phyloP scores from a whole-genome alignment of 495 filamentous ascomycete species.

The Sporormia fimetaria region DNA sequence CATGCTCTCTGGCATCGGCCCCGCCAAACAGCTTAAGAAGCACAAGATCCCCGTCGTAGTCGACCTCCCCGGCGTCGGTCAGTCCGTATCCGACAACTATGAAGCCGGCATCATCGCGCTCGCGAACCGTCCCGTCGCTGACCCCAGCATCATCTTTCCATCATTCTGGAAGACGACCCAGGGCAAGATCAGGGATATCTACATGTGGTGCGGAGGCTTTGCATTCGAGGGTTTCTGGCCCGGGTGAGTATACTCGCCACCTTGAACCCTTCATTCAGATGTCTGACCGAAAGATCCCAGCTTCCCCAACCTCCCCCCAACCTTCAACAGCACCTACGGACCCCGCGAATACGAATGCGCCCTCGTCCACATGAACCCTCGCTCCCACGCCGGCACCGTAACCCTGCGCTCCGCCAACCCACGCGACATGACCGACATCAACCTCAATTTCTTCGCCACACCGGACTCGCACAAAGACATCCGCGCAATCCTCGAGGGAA shows the following conservation, averaged over 20 bases:
- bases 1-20: slow-evolving; percentile 24
- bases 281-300: too few species aligned
- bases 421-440: slow-evolving; percentile 15
- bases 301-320: slow-evolving; percentile 7
- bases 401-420: slow-evolving; percentile 15
- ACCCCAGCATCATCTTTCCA: slow-evolving; percentile 12
- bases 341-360: slow-evolving; percentile 21
- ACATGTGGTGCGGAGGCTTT: slow-evolving; percentile 24
- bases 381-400: slow-evolving; percentile 17
- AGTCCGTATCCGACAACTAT: slow-evolving; percentile 22
- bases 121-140: slow-evolving; percentile 5
- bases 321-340: slow-evolving; percentile 12
- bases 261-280: neutral
- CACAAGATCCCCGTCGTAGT: slow-evolving; percentile 19
- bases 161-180: slow-evolving; percentile 18
- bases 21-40: slow-evolving; percentile 11
- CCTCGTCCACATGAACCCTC: slow-evolving; percentile 20
- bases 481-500: slow-evolving; percentile 12
- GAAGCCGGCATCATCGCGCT: slow-evolving; percentile 20
- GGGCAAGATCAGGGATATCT: slow-evolving; percentile 16
- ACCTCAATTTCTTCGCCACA: slow-evolving; percentile 24
- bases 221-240: slow-evolving; percentile 23
- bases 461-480: slow-evolving; percentile 13
- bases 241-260: slow-evolving; percentile 3
- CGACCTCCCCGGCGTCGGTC: slow-evolving; percentile 21